phyloP scores from a whole-genome alignment of 768 basidiomycete species.

The Strobilomyces echinocephalus region DNA sequence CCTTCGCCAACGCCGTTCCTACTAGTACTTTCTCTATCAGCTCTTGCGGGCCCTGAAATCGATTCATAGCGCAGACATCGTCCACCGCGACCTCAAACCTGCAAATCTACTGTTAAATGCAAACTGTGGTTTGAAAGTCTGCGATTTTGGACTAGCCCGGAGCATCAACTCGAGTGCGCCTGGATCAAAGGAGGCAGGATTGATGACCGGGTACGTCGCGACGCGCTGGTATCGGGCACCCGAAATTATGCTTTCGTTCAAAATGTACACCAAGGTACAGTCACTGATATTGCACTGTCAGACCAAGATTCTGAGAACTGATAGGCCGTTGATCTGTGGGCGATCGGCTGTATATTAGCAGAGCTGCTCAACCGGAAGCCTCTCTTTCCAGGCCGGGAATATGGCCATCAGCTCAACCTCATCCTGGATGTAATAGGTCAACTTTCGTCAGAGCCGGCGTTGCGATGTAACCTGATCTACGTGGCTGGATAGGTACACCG shows the following conservation, averaged over 20 bases:
- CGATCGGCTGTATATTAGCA: conserved; percentile 71
- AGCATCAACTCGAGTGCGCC: conserved; percentile 51
- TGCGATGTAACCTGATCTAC: conserved; percentile 12
- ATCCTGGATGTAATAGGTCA: conserved; percentile 83
- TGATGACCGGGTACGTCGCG: conserved; percentile 85
- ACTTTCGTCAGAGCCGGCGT: neutral
- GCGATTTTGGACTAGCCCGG: conserved; percentile 83
- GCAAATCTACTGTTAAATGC: conserved; percentile 86
- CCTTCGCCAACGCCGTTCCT: conserved; percentile 7
- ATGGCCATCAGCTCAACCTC: conserved; percentile 82
- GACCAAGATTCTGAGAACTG: conserved; percentile 3
- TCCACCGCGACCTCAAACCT: conserved; percentile 77
- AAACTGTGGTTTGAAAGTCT: conserved; percentile 85
- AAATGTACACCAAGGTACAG: conserved; percentile 72
- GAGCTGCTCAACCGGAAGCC: conserved; percentile 79
- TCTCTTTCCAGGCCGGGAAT: conserved; percentile 84
- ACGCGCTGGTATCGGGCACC: conserved; percentile 93
- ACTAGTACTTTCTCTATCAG: conserved; percentile 78
- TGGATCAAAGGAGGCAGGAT: conserved; percentile 56
- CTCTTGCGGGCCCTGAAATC: conserved; percentile 85
- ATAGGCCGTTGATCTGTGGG: conserved; percentile 71
- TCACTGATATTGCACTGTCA: conserved; percentile 2
- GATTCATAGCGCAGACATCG: conserved; percentile 81
- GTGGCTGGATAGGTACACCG: conserved; percentile 57
- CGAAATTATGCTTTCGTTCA: conserved; percentile 93